phyloP scores from a whole-genome alignment of 164 flowering plant genomes.

The Vitis vinifera region DNA sequence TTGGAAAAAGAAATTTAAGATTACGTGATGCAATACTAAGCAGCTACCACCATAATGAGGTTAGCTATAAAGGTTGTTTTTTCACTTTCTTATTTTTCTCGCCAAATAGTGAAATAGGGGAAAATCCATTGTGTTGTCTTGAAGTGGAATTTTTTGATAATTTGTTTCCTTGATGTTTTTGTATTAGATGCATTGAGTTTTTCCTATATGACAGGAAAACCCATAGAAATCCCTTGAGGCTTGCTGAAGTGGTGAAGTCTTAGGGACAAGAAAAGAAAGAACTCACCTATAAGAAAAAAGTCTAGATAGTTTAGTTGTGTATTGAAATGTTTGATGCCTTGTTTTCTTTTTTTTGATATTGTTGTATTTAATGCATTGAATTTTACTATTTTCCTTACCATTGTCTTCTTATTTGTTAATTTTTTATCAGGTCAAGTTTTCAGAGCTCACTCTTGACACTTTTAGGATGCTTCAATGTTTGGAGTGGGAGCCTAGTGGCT shows the following conservation, averaged over 20 bases:
- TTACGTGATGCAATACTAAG: constrained; percentile 73
- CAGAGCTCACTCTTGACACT: constrained; percentile 81
- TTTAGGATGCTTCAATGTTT: constrained; percentile 92
- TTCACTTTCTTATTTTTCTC: background rate
- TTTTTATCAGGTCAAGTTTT: constrained; percentile 70
- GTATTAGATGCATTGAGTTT: too few relatives aligned
- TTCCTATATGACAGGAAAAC: too few relatives aligned
- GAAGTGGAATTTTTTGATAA: background rate
- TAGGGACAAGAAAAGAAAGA: too few relatives aligned
- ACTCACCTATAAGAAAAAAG: too few relatives aligned
- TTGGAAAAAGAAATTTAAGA: constrained; percentile 46
- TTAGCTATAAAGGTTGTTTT: constrained; percentile 21
- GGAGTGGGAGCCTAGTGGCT: constrained; percentile 97
- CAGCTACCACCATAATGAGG: constrained; percentile 92
- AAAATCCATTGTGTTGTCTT: background rate
- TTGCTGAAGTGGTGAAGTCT: too few relatives aligned
- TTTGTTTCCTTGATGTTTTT: background rate
- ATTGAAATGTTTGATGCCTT: background rate
- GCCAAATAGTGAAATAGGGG: background rate
- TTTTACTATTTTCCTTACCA: background rate
- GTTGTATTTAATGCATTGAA: background rate
- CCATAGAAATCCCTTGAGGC: too few relatives aligned
- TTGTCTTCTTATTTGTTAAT: background rate
- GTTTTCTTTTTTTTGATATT: background rate
- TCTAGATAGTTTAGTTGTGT: background rate